Evolutionary conservation across 805 yeast species (phyloP), one percentile per base, ranked within the genome.

Genomic region (Metschnikowia dekortorum): DNA sequence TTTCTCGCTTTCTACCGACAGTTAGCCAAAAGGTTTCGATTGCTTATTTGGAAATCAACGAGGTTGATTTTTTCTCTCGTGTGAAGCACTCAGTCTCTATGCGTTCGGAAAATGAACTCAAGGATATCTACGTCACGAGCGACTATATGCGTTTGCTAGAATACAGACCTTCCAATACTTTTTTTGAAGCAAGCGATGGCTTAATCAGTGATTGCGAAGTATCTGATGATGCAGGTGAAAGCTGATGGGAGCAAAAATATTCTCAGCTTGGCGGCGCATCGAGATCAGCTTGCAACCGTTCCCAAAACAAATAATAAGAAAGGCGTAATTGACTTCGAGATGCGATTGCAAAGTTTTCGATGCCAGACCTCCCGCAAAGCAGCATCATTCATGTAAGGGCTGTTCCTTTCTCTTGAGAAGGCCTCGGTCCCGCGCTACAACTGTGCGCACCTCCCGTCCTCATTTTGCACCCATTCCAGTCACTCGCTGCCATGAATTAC

Each of bases 11-110:
- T 16, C 50, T 41, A 35, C 30, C 44, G 3, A n/a, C 6, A 3
- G 8, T 35, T 14, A 18, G 13, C 10, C n/a, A 43, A 2, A 46
- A 49, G 10, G 28, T 44, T 5, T 64, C 62, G 43, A 39, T 65
- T 2, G 58, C 63, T 0, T 58, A 64, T n/a, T 48, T 72, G 16
- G 69, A 70, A 38, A 58, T 73, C 2, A 31, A 48, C 4, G 68
- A 64, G 13, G 60, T 73, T 28, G 63, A 61, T 1, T 53, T 71
- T 16, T 69, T 68, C 40, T 66, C 62, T 46, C 56, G 71, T 43
- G 73, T 71, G 49, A 70, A 64, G 48, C 51, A 61, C 41, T 16
- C 32, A 10, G 61, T 68, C 33, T 54, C 57, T 26, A 45, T 47
- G 40, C 22, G 29, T 3, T 34, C 57, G 28, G 70, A 69, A 29